Base-by-base conservation (phyloP, 2,329 filamentous ascomycete genomes). In the Aspergillus arachidicola region DNA sequence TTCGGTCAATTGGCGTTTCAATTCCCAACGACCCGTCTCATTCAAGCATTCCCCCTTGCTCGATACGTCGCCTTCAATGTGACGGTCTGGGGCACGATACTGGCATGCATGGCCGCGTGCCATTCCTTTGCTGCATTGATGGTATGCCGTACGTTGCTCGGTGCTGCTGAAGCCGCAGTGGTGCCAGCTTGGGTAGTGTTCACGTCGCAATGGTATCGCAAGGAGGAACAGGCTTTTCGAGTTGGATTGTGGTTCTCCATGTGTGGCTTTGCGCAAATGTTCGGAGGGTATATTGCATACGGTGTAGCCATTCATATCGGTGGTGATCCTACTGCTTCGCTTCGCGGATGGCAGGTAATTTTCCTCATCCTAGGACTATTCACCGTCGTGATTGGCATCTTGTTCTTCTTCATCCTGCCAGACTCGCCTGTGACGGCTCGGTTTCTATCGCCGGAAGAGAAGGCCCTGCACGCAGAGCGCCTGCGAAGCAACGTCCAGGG, bases 61-160 rank as follows among this genome's bases (percentile, higher is more conserved):
- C 76, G 76, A 38, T 80, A 78, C 53, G 68, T 74, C n/a, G 75
- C 76, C 0, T 62, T 78, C 61, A 78, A 76, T 57, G 71, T 79
- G 6, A 73, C 66, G 1, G 65, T 79, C 12, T 79, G 78, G 78
- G 78, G 77, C 6, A 55, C 61, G 2, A 59, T 70, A 16, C 48
- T 68, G 16, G 63, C 67, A 16, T 64, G 53, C 28, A 63, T 69
- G 56, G 66, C 70, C 2, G 66, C 63, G 3, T 82, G 80, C 65
- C 79, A 76, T 46, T 83, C 82, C 59, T 86, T 85, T 61, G 77
- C 75, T 1, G 78, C 80, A 12, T 76, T 86, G 26, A 82, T 82
- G 32, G 77, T 78, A 10, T 78, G 85, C 41, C 80, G 85, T 12
- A 82, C 83, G 34, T 76, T 87, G 21, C 79, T 84, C 6, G 85